A percentile compares a stretch with the other conserved stretches of the same genome.
These are phyloP conservation scores for Saturnispora saitoi DNA, from an alignment of 805 yeast species.

Conservation along the genomic window DNA sequence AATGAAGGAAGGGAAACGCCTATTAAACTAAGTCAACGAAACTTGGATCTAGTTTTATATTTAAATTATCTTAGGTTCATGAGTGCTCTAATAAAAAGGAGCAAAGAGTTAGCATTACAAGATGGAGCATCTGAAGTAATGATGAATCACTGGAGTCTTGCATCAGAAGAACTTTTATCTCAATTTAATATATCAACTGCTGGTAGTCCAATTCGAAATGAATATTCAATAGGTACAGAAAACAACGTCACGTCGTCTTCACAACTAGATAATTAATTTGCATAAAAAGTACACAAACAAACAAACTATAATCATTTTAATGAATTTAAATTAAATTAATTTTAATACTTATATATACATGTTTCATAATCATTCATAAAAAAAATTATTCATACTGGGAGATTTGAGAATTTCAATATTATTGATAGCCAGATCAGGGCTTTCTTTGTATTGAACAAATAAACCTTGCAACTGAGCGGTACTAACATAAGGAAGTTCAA, in stretches of 20 bases:
- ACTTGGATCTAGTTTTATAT: slow-evolving; percentile 31
- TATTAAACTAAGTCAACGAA: slow-evolving; percentile 15
- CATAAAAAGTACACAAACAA: background rate
- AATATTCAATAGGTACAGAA: background rate
- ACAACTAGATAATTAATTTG: background rate
- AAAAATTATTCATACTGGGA: slow-evolving; percentile 28
- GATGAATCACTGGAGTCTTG: slow-evolving; percentile 32
- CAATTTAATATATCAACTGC: background rate
- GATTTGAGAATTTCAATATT: slow-evolving; percentile 45
- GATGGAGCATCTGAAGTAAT: slow-evolving; percentile 37
- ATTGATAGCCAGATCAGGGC: slow-evolving; percentile 64
- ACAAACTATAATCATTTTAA: background rate
- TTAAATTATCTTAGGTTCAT: slow-evolving; percentile 41
- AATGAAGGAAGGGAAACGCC: slow-evolving; percentile 1
- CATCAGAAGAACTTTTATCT: slow-evolving; percentile 19
- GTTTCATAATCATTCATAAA: slow-evolving; percentile 20
- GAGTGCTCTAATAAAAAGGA: slow-evolving; percentile 32
- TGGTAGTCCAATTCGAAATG: background rate
- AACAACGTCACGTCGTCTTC: background rate
- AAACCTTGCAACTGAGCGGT: slow-evolving; percentile 95
- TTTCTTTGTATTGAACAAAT: slow-evolving; percentile 83
- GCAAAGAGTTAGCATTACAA: slow-evolving; percentile 30
- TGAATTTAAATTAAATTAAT: background rate
- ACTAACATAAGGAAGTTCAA: slow-evolving; percentile 52
- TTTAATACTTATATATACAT: background rate